These are phyloP conservation scores for Aeschynomene evenia DNA, from an alignment of 306 rosid species.

Conservation along the genomic window DNA sequence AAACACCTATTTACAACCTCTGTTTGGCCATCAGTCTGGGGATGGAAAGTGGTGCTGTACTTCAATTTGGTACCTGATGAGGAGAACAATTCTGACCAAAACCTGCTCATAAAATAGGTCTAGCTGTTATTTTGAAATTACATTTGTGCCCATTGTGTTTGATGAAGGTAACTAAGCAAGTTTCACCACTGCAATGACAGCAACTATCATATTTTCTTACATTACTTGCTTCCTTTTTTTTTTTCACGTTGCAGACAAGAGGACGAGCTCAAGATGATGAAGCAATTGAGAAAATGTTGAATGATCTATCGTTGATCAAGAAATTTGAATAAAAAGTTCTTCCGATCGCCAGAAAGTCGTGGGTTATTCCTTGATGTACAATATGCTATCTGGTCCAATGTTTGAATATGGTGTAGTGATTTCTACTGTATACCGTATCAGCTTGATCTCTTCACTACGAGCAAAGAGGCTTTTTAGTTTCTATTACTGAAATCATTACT, in stretches of 20 bases:
- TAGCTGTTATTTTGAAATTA: neutral
- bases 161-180: neutral
- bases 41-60: no score
- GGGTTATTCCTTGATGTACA: neutral
- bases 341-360: neutral
- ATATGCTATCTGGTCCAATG: neutral
- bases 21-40: no score
- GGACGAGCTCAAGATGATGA: slow-evolving; percentile 93
- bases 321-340: slow-evolving; percentile 59
- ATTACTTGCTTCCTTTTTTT: neutral
- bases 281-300: slow-evolving; percentile 92
- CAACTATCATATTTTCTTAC: neutral
- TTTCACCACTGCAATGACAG: neutral
- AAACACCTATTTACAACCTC: no score
- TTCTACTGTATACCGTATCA: neutral
- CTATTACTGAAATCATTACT: neutral
- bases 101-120: neutral
- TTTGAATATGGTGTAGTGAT: neutral
- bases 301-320: slow-evolving; percentile 81
- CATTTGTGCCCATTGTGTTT: neutral
- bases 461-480: slow-evolving; percentile 12
- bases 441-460: neutral
- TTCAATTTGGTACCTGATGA: neutral
- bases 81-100: no score
- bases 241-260: slow-evolving; percentile 57